A percentile compares a stretch with the other conserved stretches of the same genome.
Conservation (phyloP, 352 stramenopile species). For the Elongisporangium anandrum region DNA sequence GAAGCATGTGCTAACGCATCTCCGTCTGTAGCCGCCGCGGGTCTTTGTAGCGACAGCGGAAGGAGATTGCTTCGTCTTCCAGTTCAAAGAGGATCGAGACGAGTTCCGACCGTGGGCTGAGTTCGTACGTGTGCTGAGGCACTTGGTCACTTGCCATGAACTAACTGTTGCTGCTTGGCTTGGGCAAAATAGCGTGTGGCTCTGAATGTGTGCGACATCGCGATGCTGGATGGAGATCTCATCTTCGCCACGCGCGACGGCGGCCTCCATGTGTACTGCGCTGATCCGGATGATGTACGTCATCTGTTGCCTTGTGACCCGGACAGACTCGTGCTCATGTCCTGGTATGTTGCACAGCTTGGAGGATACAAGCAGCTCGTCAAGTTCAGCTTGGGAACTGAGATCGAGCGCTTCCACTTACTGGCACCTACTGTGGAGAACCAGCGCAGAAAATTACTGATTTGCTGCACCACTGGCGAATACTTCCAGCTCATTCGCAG, state of each 20-base stretch:
- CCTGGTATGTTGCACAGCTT: conserved; percentile 18
- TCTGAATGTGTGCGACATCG: conserved; percentile 65
- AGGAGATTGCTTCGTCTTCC: conserved; percentile 61
- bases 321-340: background rate
- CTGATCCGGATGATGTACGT: conserved; percentile 24
- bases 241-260: conserved; percentile 64
- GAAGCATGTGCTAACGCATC: background rate
- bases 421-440: conserved; percentile 6
- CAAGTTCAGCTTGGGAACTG: conserved; percentile 45
- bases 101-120: conserved; percentile 50
- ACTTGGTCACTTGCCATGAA: background rate
- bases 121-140: conserved; percentile 52
- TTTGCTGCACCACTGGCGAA: conserved; percentile 49
- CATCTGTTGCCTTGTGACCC: background rate
- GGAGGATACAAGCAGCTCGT: conserved; percentile 44
- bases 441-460: conserved; percentile 20
- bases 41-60: conserved; percentile 77
- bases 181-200: conserved; percentile 42
- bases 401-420: conserved; percentile 54
- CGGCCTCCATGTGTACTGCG: conserved; percentile 46
- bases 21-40: conserved; percentile 22
- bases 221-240: conserved; percentile 44
- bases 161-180: background rate
- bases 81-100: conserved; percentile 39
- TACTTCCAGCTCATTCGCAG: conserved; percentile 23